Base-by-base conservation (phyloP, 257 asterid genomes). In the Solanum peruvianum region DNA sequence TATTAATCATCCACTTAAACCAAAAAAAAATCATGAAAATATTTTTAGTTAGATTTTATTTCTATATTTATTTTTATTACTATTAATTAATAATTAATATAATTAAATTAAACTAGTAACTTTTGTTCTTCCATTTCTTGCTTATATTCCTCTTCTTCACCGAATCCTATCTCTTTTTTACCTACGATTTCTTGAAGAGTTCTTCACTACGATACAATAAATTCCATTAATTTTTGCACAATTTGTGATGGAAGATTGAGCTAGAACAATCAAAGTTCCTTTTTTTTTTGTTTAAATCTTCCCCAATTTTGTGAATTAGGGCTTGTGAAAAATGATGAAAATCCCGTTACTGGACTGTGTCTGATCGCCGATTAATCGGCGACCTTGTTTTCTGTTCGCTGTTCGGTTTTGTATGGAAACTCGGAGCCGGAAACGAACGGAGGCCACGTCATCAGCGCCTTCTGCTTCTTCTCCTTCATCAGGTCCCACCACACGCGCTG, bases 401-500 rank as follows among this genome's bases (percentile, higher is more conserved):
- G 89, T 89, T 91, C 85, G 96, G 76, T 91, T 91, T 97, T 97
- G 98, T 96, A 97, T 96, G 99, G 99, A 97, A 96, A 95, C 99
- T 91, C 98, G 99, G 87, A 94, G 98, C 95, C 98, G 98, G 91
- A 97, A 97, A 97, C 98, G 98, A 94, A 97, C 96, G 97, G 99
- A 95, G 99, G 98, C 99, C 94, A 95, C 98, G 92, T 93, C 97
- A 92, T 93, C 99, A 92, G 92, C 98, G 93, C 94, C 97, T 91
- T 91, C 96, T 92, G 88, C 94, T 21, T 88, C 49, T 72, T 37
- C 45, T 13, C 33, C 89, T 6, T 90, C 23, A 14, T 83, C 86
- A 37, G 35, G 77, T 84, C 77, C 77, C 72, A 62, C 27, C 75
- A 37, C 86, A 41, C 77, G 86, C 33, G 86, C 77, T 8, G 5